Conservation (phyloP, 495 filamentous ascomycete genomes). For the Neurospora sp. region DNA sequence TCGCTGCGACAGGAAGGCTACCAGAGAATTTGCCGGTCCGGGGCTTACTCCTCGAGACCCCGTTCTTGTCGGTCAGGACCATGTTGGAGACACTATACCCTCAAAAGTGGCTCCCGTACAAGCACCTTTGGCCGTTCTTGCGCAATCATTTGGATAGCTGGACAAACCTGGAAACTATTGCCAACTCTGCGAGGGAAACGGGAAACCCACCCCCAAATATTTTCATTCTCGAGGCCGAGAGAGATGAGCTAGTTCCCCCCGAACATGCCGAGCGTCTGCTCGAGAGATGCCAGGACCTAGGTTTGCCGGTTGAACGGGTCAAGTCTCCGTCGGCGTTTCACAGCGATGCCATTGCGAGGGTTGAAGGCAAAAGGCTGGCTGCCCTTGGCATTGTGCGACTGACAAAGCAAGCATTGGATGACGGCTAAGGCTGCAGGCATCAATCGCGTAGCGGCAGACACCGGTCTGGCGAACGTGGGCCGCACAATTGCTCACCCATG, state of each 20-base stretch:
- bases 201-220: slow-evolving; percentile 26
- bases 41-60: slow-evolving; percentile 64
- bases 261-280: slow-evolving; percentile 44
- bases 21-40: slow-evolving; percentile 14
- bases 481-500: background rate
- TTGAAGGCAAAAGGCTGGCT: slow-evolving; percentile 31
- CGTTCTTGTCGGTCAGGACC: slow-evolving; percentile 59
- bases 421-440: slow-evolving; percentile 1
- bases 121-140: slow-evolving; percentile 39
- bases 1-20: slow-evolving; percentile 21
- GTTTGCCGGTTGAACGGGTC: slow-evolving; percentile 27
- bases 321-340: slow-evolving; percentile 32
- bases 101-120: slow-evolving; percentile 73
- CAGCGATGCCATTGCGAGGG: slow-evolving; percentile 35
- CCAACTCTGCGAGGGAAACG: slow-evolving; percentile 10
- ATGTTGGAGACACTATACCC: slow-evolving; percentile 72
- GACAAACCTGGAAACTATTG: slow-evolving; percentile 30
- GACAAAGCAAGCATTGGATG: slow-evolving; percentile 8
- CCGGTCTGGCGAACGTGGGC: background rate
- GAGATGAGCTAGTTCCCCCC: slow-evolving; percentile 59
- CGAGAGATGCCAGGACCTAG: slow-evolving; percentile 30
- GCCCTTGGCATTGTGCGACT: slow-evolving; percentile 23
- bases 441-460: background rate
- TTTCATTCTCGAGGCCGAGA: slow-evolving; percentile 50
- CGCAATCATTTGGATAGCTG: slow-evolving; percentile 38